phyloP scores from a whole-genome alignment of 2,329 filamentous ascomycete species.

The Pezicula carpinea region DNA sequence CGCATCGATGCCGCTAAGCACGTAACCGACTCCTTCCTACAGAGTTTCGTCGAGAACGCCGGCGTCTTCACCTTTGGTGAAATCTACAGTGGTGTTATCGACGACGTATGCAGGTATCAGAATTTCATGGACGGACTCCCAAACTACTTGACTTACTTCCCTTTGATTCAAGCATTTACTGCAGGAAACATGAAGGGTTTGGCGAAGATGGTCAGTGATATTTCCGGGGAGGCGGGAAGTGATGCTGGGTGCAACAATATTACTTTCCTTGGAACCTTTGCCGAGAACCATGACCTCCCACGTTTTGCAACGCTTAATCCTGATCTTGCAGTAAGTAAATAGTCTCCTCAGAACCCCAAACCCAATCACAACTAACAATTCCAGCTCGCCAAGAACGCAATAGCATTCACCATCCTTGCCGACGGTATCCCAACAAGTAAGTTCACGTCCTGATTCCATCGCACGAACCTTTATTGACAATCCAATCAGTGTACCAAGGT shows the following conservation, averaged over 20 bases:
- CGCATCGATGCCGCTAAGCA: constrained; percentile 38
- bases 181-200: constrained; percentile 4
- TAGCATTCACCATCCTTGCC: constrained; percentile 40
- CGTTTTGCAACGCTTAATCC: constrained; percentile 3
- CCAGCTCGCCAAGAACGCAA: constrained; percentile 36
- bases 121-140: constrained; percentile 38
- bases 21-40: constrained; percentile 35
- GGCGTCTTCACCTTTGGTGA: constrained; percentile 35
- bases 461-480: constrained; percentile 1
- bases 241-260: not conserved
- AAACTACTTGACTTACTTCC: constrained; percentile 37
- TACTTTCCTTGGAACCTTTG: constrained; percentile 2
- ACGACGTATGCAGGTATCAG: constrained; percentile 39
- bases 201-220: constrained; percentile 3
- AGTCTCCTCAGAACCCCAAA: not conserved
- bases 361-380: not conserved
- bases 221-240: not conserved
- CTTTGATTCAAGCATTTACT: constrained; percentile 7
- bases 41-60: constrained; percentile 28
- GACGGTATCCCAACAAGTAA: constrained; percentile 42
- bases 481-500: constrained; percentile 39
- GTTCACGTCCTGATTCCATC: constrained; percentile 9
- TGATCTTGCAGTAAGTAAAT: constrained; percentile 1
- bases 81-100: constrained; percentile 33
- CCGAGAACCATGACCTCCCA: constrained; percentile 7